Conservation (phyloP, 768 basidiomycete species). For the Pleurotus citrinopileatus region DNA sequence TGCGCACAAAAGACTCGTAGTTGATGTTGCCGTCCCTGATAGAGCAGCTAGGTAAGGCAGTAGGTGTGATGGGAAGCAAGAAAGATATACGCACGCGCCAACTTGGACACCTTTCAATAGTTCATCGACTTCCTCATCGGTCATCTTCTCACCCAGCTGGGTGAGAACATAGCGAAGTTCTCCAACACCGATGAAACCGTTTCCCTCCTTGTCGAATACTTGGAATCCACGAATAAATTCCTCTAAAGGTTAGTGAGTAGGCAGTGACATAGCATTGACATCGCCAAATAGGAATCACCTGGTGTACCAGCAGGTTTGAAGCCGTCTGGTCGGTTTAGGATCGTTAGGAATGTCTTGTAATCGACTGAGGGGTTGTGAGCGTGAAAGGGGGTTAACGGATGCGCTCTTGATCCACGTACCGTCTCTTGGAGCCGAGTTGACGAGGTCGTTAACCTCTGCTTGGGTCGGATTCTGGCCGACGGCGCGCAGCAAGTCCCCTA, state of each 20-base stretch:
- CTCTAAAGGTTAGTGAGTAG: slow-evolving; percentile 45
- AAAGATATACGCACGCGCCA: slow-evolving; percentile 58
- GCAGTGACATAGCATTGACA: not conserved
- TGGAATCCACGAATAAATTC: slow-evolving; percentile 99
- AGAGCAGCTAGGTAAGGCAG: slow-evolving; percentile 11
- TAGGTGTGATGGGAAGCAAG: not conserved
- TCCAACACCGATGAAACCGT: slow-evolving; percentile 69
- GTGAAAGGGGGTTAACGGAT: slow-evolving; percentile 5
- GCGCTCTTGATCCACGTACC: too few relatives aligned
- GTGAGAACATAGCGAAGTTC: slow-evolving; percentile 93
- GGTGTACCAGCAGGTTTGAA: slow-evolving; percentile 97
- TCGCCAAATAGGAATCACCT: slow-evolving; percentile 47
- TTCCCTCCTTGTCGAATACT: slow-evolving; percentile 70
- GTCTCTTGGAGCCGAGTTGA: slow-evolving; percentile 68
- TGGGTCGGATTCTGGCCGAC: slow-evolving; percentile 99
- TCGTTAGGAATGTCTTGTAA: slow-evolving; percentile 86
- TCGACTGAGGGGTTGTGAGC: slow-evolving; percentile 55
- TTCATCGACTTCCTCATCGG: slow-evolving; percentile 97
- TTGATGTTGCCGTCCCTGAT: slow-evolving; percentile 93
- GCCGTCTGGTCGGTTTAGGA: slow-evolving; percentile 93
- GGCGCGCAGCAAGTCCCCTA: slow-evolving; percentile 91
- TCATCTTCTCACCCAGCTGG: slow-evolving; percentile 97
- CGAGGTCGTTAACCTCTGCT: slow-evolving; percentile 88
- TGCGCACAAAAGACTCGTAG: slow-evolving; percentile 95
- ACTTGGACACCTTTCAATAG: slow-evolving; percentile 94